Evolutionary conservation across 2,329 filamentous ascomycete genomes (phyloP).

Genomic region (Blastomyces percursus): DNA sequence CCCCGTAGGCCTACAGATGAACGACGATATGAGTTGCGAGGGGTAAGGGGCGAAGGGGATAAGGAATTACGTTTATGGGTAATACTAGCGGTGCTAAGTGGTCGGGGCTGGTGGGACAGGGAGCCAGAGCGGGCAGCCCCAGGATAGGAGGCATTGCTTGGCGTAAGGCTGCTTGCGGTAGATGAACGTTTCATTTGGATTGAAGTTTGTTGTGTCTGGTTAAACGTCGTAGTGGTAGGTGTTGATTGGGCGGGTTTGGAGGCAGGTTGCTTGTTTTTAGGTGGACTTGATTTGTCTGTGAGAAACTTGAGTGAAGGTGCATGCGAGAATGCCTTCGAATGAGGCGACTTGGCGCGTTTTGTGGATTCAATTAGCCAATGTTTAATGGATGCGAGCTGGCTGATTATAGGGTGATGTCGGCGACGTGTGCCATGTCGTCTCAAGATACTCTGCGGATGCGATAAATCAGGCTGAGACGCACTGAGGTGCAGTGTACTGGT

Average conservation of each 20-base stretch:
- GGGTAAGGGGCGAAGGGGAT: slow-evolving; percentile 78
- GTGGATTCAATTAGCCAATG: slow-evolving; percentile 62
- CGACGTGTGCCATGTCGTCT: slow-evolving; percentile 45
- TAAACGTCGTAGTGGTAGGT: slow-evolving; percentile 17
- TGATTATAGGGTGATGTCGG: slow-evolving; percentile 53
- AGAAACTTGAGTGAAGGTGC: slow-evolving; percentile 28
- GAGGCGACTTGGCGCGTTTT: slow-evolving; percentile 51
- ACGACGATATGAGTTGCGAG: slow-evolving; percentile 72
- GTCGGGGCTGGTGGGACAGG: slow-evolving; percentile 25
- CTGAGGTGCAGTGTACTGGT: slow-evolving; percentile 82
- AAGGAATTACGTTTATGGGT: slow-evolving; percentile 56
- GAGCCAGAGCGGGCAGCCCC: slow-evolving; percentile 32
- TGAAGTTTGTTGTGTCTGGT: slow-evolving; percentile 24
- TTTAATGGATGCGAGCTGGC: slow-evolving; percentile 56
- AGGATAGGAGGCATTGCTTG: slow-evolving; percentile 33
- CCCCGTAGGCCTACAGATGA: slow-evolving; percentile 75
- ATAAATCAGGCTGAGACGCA: slow-evolving; percentile 54
- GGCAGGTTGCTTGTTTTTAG: slow-evolving; percentile 27
- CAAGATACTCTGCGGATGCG: slow-evolving; percentile 46
- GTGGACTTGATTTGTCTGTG: slow-evolving; percentile 29
- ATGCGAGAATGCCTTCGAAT: slow-evolving; percentile 24
- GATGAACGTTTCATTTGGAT: slow-evolving; percentile 32
- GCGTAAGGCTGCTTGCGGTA: slow-evolving; percentile 32
- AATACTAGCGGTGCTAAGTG: slow-evolving; percentile 24
- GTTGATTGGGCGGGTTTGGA: slow-evolving; percentile 22